These are phyloP conservation scores for Brassica rapa DNA, from an alignment of 345 rosid species.

Conservation along the genomic window DNA sequence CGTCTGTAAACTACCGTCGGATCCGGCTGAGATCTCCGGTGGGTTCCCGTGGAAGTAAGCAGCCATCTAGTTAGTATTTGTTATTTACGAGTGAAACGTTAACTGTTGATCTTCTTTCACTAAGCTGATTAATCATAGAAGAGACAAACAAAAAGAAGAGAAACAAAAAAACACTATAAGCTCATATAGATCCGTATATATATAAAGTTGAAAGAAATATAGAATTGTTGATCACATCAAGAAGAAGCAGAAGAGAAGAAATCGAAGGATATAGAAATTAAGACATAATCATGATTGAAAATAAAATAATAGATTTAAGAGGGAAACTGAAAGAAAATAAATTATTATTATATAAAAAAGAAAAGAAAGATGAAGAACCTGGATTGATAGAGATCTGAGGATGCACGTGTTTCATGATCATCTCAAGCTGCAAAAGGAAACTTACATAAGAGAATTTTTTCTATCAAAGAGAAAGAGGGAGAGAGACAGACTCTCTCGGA, in stretches of 20 bases:
- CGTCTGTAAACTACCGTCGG: slow-evolving; percentile 80
- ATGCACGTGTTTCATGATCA: slow-evolving; percentile 82
- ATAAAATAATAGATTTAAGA: slow-evolving; percentile 28
- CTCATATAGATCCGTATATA: slow-evolving; percentile 5
- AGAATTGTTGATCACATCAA: slow-evolving; percentile 30
- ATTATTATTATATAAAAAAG: slow-evolving; percentile 18
- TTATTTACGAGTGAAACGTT: not conserved
- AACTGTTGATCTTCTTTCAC: slow-evolving; percentile 30
- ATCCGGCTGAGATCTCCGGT: slow-evolving; percentile 69
- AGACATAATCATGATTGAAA: slow-evolving; percentile 53
- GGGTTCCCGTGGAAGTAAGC: slow-evolving; percentile 78
- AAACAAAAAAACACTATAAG: slow-evolving; percentile 2
- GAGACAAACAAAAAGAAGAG: not conserved
- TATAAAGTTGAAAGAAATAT: slow-evolving; percentile 18
- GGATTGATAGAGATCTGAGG: slow-evolving; percentile 63
- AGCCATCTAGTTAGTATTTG: slow-evolving; percentile 52
- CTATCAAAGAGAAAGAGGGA: slow-evolving; percentile 30
- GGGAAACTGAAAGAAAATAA: not conserved
- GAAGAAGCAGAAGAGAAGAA: slow-evolving; percentile 36
- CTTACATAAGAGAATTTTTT: slow-evolving; percentile 38
- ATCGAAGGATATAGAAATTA: slow-evolving; percentile 24
- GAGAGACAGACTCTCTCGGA: slow-evolving; percentile 21
- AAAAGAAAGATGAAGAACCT: slow-evolving; percentile 56
- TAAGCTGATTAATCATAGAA: slow-evolving; percentile 18
- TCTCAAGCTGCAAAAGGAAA: slow-evolving; percentile 51